Evolutionary conservation across 2,329 filamentous ascomycete genomes (phyloP), one percentile per base, ranked within the genome.

Genomic region (Fusarium mundagurra): DNA sequence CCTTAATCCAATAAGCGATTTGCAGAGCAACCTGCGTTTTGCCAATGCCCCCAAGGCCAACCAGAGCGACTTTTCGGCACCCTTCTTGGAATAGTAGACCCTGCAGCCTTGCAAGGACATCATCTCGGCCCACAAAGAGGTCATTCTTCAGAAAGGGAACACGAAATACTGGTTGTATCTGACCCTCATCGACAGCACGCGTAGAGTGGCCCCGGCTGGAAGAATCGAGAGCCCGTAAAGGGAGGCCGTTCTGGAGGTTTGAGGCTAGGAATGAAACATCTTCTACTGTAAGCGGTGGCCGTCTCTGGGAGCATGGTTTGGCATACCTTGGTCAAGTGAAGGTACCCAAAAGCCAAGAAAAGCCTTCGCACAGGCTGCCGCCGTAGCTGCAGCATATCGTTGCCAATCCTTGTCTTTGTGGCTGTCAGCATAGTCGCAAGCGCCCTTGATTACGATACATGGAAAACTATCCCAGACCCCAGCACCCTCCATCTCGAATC

Each of bases 11-110:
- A 13, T 10, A 43, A 4, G 41, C 22, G 22, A 43, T 2, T 22
- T 43, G 41, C 2, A 43, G 22, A 43, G 41, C 22, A 6, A 43
- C 17, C 14, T 43, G 41, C 2, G 22, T 43, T 43, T 43, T 43
- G 2, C 41, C 14, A 10, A 43, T n/a, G 10, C 39, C 39, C 4
- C 22, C 14, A 16, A 43, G 39, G 3, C 39, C 22, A 2, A 43
- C 22, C 0, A 44, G 14, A 11, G 41, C 41, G 22, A 7, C 14
- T 5, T 44, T 44, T 6, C 7, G 8, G 0, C 3, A 1, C 0
- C n/a, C 8, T 24, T 10, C 0, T 0, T 17, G 1, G 2, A 43
- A 43, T 0, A 43, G 9, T 24, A 43, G 14, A 7, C 9, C 14
- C 2, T 17, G 14, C 3, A 43, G 6, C 6, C 7, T 6, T 3